Evolutionary conservation across 495 filamentous ascomycete species (phyloP), one percentile per base, ranked within the genome.

Genomic region (Podospora conica): DNA sequence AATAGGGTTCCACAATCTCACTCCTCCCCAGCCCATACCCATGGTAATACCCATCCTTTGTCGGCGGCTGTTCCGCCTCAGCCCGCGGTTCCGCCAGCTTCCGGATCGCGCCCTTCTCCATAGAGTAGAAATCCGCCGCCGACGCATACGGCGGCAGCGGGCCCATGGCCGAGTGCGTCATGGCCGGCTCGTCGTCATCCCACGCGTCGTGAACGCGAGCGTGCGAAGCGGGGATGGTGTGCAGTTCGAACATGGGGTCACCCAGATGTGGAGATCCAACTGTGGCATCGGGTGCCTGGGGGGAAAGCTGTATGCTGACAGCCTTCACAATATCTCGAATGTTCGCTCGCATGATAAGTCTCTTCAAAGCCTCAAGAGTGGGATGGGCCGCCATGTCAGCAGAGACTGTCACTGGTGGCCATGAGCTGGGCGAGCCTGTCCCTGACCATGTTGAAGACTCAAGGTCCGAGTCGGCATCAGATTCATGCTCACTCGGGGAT

Each of bases 1-100:
- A n/a, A n/a, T n/a, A n/a, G n/a, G n/a, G n/a, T n/a, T 76, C 71
- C 11, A 73, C 65, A 8, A 69, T 24, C 21, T 71, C 67, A 3
- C 33, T 48, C 33, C 40, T 18, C 18, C 15, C 29, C 10, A 11
- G 2, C 29, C 29, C 54, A 25, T 72, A 66, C 23, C 28, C 59
- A 28, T 71, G 71, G 29, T 76, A 76, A 20, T 67, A 76, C 1
- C 75, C 75, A 54, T 76, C 75, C 62, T 76, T 76, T 15, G 75
- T 76, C 1, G 75, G 75, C n/a, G 75, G 75, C 22, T 75, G 64
- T 53, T 76, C 75, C 7, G 73, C 73, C 58, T 74, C 21, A 10
- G 73, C 75, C 55, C 68, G 61, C 1, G 75, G 75, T 24, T 69
- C 71, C 3, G 66, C 66, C n/a, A 75, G 61, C 56, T 70, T 75